Evolutionary conservation across 2,329 filamentous ascomycete species (phyloP), one percentile per base, ranked within the genome.

Genomic region (Akanthomyces lecanii): DNA sequence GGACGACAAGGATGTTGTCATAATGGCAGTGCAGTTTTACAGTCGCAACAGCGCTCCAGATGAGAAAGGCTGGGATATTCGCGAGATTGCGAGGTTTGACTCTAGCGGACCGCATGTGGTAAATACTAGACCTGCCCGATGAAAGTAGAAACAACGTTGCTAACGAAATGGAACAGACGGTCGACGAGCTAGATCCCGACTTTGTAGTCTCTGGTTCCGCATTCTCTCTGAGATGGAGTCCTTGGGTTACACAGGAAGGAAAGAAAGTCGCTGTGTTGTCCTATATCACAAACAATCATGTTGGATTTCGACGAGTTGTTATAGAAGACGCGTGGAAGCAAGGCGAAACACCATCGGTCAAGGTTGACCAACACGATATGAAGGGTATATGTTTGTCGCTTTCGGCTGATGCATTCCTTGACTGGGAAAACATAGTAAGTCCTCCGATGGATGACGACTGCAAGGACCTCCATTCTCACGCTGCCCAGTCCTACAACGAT

Each of bases 161-260:
- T 56, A 40, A 33, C 25, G 51, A 48, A 2, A 25, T 30, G 28
- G 4, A 44, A 25, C 21, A 76, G 75, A 67, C 63, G 5, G 56
- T 62, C n/a, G 70, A 75, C 63, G 65, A 68, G 1, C 69, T 68
- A 2, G 81, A 86, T 61, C 78, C 80, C 0, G 80, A 85, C 58
- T 84, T 77, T 61, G 73, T 77, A 3, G 80, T 82, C 2, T 75
- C 72, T 33, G 77, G 76, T 6, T 83, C 80, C 5, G 78, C 79
- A 0, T 85, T 82, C 63, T 78, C 79, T 3, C 68, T 86, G 3
- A 79, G 74, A 67, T 86, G 82, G 80, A 81, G 82, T 33, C 82
- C 83, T 0, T 86, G 83, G 83, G 64, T 79, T 2, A 69, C 72
- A 2, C 68, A 67, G 0, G 71, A 70, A 1, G 72, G 69, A 5